phyloP scores from a whole-genome alignment of 1,139 yeast species.

The Geotrichum macrosporum region DNA sequence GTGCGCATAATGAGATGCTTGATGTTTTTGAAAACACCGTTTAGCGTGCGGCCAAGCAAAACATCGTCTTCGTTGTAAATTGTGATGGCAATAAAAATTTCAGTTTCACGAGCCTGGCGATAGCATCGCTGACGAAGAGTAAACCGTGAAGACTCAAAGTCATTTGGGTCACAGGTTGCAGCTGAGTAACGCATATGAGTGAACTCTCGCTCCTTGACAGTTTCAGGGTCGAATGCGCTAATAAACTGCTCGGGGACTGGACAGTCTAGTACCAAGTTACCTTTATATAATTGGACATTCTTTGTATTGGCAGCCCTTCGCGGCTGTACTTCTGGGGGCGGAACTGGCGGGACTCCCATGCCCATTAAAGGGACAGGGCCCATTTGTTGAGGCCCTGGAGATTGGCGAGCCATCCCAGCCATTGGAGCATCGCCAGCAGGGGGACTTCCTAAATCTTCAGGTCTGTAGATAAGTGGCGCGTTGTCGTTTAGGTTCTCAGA shows the following conservation, averaged over 20 bases:
- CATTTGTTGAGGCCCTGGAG: not conserved
- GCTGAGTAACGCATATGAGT: slow-evolving; percentile 76
- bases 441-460: not conserved
- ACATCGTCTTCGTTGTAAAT: slow-evolving; percentile 80
- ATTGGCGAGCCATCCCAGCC: not conserved
- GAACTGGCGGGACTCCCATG: not conserved
- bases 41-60: slow-evolving; percentile 64
- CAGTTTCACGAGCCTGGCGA: slow-evolving; percentile 63
- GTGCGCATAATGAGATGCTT: slow-evolving; percentile 54
- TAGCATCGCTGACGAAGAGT: slow-evolving; percentile 65
- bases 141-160: slow-evolving; percentile 53
- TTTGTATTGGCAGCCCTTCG: slow-evolving; percentile 5
- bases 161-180: slow-evolving; percentile 73
- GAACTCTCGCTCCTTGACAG: slow-evolving; percentile 50
- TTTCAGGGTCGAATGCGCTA: slow-evolving; percentile 6
- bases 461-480: no score
- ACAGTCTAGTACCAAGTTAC: slow-evolving; percentile 73
- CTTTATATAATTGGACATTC: slow-evolving; percentile 54
- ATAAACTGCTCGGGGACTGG: slow-evolving; percentile 45
- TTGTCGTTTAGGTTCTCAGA: slow-evolving; percentile 15
- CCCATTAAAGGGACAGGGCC: not conserved
- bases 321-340: slow-evolving; percentile 3
- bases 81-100: slow-evolving; percentile 68
- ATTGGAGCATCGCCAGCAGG: not conserved
- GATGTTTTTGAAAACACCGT: slow-evolving; percentile 73